These are phyloP conservation scores for Rhazya stricta DNA, from an alignment of 257 asterid genomes.

Conservation along the genomic window DNA sequence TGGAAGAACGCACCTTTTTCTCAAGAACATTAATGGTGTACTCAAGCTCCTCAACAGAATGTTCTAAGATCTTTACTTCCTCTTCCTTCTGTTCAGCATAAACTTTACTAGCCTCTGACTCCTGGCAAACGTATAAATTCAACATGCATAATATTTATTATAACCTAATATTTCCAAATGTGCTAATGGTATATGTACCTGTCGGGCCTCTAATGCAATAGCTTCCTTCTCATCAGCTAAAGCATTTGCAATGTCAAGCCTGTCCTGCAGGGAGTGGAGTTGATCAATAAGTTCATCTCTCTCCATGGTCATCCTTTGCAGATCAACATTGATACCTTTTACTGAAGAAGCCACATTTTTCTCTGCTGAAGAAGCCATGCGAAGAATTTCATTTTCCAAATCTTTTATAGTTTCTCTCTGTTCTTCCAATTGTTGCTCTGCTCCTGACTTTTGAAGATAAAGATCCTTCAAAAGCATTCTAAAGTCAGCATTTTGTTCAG, in stretches of 20 bases:
- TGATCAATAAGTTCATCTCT: constrained; percentile 62
- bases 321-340: constrained; percentile 42
- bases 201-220: constrained; percentile 62
- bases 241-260: constrained; percentile 59
- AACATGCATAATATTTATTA: constrained; percentile 18
- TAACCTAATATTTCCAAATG: constrained; percentile 18
- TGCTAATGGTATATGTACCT: constrained; percentile 39
- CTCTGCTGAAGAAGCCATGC: constrained; percentile 46
- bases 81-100: constrained; percentile 90
- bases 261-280: constrained; percentile 54
- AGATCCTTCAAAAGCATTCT: constrained; percentile 57
- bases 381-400: constrained; percentile 68
- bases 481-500: constrained; percentile 59
- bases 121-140: constrained; percentile 43
- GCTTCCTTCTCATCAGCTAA: constrained; percentile 88
- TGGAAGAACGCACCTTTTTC: constrained; percentile 48
- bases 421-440: constrained; percentile 58
- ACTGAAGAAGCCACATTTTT: constrained; percentile 34
- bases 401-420: constrained; percentile 48
- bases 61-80: constrained; percentile 82
- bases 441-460: constrained; percentile 57
- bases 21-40: constrained; percentile 79
- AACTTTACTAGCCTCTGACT: constrained; percentile 61
- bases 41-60: constrained; percentile 85
- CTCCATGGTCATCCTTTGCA: constrained; percentile 43